Conservation (phyloP, 176 grass and related monocot species). For the Oryza australiensis region DNA sequence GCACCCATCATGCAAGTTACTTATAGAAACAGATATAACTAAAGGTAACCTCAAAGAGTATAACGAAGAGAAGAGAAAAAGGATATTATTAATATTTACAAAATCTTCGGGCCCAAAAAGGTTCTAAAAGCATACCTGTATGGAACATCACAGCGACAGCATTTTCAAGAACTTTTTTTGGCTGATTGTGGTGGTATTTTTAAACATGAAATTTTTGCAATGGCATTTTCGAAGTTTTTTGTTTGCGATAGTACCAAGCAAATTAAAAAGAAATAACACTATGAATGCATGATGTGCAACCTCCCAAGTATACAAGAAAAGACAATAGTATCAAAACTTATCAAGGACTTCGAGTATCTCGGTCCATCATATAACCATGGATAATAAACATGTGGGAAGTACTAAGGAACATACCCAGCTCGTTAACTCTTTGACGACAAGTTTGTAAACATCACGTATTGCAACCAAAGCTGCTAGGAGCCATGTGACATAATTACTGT, state of each 20-base stretch:
- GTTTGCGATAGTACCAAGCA: background rate
- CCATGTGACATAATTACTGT: slow-evolving; percentile 55
- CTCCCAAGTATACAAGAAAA: background rate
- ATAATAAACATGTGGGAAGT: slow-evolving; percentile 32
- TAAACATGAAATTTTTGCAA: background rate
- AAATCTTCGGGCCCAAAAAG: background rate
- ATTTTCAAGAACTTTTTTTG: background rate
- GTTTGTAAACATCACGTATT: slow-evolving; percentile 83
- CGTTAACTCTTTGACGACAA: slow-evolving; percentile 86
- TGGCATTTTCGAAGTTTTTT: background rate
- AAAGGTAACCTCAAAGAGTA: background rate
- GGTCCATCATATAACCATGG: slow-evolving; percentile 28
- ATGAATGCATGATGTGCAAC: background rate
- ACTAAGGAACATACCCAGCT: slow-evolving; percentile 64
- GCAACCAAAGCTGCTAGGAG: slow-evolving; percentile 73
- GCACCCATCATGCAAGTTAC: background rate
- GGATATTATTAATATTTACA: background rate
- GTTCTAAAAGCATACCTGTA: background rate
- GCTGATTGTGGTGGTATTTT: background rate
- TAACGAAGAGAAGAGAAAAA: background rate
- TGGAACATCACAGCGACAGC: background rate
- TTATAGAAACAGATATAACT: background rate
- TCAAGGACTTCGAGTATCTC: background rate
- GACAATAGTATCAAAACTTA: slow-evolving; percentile 5
- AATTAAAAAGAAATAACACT: background rate